phyloP scores from a whole-genome alignment of 2,329 filamentous ascomycete species.

The Ophiostoma ips region DNA sequence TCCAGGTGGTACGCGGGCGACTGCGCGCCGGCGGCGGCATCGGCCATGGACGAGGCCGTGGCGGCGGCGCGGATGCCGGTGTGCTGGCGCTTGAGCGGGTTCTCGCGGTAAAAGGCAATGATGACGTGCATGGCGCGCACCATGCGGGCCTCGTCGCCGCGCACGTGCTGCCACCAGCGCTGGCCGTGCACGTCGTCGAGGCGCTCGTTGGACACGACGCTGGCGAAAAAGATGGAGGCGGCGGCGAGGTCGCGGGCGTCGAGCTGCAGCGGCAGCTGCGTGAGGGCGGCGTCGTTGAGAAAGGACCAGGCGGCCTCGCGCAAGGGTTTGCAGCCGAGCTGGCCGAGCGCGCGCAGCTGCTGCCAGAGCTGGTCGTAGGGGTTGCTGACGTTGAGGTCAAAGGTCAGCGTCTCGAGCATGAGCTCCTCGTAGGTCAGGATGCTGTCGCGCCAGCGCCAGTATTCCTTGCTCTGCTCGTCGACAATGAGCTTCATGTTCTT shows the following conservation, averaged over 20 bases:
- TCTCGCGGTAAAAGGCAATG: constrained; percentile 52
- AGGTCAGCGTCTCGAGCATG: constrained; percentile 82
- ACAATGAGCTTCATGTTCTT: constrained; percentile 84
- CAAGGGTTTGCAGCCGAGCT: constrained; percentile 13
- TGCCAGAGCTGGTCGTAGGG: constrained; percentile 78
- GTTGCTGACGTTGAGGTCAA: constrained; percentile 81
- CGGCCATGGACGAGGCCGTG: neutral
- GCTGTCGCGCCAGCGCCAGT: constrained; percentile 93
- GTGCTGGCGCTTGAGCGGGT: constrained; percentile 41
- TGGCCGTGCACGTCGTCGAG: constrained; percentile 64
- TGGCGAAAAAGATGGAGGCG: constrained; percentile 74
- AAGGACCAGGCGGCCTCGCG: constrained; percentile 55
- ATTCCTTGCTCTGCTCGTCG: constrained; percentile 95
- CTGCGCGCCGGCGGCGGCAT: constrained; percentile 11
- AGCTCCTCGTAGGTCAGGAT: constrained; percentile 87
- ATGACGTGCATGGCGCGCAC: constrained; percentile 62
- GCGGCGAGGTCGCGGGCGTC: constrained; percentile 70
- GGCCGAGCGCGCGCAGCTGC: constrained; percentile 36
- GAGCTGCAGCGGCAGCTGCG: constrained; percentile 69
- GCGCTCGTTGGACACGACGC: constrained; percentile 56
- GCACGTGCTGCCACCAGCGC: constrained; percentile 77
- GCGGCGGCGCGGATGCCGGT: neutral
- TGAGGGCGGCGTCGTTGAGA: constrained; percentile 79
- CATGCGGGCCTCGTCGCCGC: constrained; percentile 57
- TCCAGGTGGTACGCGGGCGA: constrained; percentile 44